Evolutionary conservation across 1,284 basidiomycete species (phyloP).

Genomic region (Sutorius eximius): DNA sequence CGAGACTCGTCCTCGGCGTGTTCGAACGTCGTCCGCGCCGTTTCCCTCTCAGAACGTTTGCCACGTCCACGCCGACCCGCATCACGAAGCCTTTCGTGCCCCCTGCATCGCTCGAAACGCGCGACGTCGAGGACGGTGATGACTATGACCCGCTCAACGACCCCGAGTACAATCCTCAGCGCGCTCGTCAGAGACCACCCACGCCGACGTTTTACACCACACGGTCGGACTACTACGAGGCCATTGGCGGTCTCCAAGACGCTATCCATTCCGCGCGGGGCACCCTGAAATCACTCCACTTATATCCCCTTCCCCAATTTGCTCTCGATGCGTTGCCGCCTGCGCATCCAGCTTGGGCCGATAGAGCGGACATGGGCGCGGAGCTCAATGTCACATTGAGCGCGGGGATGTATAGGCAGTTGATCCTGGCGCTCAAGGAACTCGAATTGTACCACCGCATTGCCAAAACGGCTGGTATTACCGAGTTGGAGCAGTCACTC

Average conservation of each 20-base stretch:
- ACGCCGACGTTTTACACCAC: slow-evolving; percentile 88
- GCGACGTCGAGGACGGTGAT: neutral
- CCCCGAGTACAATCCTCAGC: slow-evolving; percentile 8
- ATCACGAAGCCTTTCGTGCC: slow-evolving; percentile 24
- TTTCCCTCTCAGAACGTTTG: slow-evolving; percentile 6
- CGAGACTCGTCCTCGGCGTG: slow-evolving; percentile 5
- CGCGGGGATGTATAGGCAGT: slow-evolving; percentile 70
- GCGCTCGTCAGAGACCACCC: slow-evolving; percentile 37
- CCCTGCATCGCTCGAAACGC: slow-evolving; percentile 19
- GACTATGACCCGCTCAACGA: slow-evolving; percentile 6
- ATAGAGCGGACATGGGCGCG: slow-evolving; percentile 55
- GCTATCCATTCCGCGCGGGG: slow-evolving; percentile 60
- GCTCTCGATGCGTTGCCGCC: slow-evolving; percentile 61
- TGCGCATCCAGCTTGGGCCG: slow-evolving; percentile 68
- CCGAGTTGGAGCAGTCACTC: slow-evolving; percentile 57
- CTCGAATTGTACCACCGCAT: slow-evolving; percentile 74
- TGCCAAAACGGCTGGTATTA: slow-evolving; percentile 61
- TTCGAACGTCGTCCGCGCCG: neutral
- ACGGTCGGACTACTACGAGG: slow-evolving; percentile 76
- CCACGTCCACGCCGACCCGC: slow-evolving; percentile 6
- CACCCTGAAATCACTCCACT: slow-evolving; percentile 63
- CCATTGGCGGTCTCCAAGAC: slow-evolving; percentile 65
- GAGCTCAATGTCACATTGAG: slow-evolving; percentile 65
- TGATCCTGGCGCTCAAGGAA: slow-evolving; percentile 67
- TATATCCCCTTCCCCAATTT: slow-evolving; percentile 77